These are phyloP conservation scores for Bertia moriformis DNA, from an alignment of 2,329 filamentous ascomycete genomes.

Conservation along the genomic window DNA sequence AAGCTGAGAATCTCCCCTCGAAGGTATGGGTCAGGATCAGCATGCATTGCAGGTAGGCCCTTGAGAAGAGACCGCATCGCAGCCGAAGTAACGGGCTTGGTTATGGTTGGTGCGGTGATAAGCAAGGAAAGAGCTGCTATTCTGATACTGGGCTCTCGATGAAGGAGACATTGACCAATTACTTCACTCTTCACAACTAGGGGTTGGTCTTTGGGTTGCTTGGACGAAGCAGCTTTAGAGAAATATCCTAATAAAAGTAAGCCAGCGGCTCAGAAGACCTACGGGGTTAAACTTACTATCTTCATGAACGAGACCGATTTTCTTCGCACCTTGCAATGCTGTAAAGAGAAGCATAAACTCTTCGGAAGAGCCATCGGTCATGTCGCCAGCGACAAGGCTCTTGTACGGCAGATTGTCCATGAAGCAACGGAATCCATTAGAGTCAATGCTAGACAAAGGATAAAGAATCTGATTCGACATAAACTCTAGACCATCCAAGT, in stretches of 20 bases:
- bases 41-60: background rate
- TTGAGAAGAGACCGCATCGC: background rate
- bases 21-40: background rate
- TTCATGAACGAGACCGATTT: background rate
- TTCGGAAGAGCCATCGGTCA: background rate
- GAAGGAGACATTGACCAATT: background rate
- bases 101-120: background rate
- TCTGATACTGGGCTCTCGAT: background rate
- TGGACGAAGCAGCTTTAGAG: no score
- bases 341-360: background rate
- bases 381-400: background rate
- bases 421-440: slow-evolving; percentile 12
- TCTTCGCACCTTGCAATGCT: background rate
- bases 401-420: background rate
- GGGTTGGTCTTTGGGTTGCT: background rate
- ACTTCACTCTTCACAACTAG: background rate
- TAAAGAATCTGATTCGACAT: slow-evolving; percentile 18
- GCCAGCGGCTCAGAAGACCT: no score
- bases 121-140: background rate
- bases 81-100: background rate
- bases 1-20: background rate
- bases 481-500: slow-evolving; percentile 16
- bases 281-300: slow-evolving; percentile 1
- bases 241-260: no score
- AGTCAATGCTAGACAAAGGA: slow-evolving; percentile 16